Base-by-base conservation (phyloP, 371 early-diverging fungal species). In the Saksenaea vasiformis region DNA sequence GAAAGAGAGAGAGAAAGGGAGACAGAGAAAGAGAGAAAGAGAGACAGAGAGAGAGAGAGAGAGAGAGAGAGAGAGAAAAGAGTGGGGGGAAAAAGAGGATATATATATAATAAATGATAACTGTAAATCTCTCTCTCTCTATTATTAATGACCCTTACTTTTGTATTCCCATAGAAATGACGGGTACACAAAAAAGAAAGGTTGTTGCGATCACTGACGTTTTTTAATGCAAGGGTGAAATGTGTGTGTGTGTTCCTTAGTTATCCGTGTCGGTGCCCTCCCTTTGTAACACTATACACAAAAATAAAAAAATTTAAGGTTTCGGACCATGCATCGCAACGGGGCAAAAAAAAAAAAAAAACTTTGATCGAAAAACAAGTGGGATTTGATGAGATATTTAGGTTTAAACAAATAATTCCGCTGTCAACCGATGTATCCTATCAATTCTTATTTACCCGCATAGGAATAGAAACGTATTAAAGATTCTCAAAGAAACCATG, bases 181-280 rank as follows among this genome's bases (percentile, higher is more conserved):
- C 19, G 19, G 43, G 43, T 13, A 17, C 43, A 41, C 43, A 41
- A 41, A 41, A 31, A 31, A 7, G 7, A 31, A 31, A 2, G 4
- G 5, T 41, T 41, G 14, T 41, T 41, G 43, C 43, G 43, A 41
- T 41, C 43, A 41, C 43, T 41, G 43, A 41, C 43, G 43, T 41
- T 41, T 41, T 41, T 41, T 41, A 41, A 41, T 41, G 43, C 43
- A 41, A 41, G 43, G 43, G 43, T n/a, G 43, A n/a, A 41, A 41
- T 15, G 38, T 13, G 38, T 38, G 15, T 13, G 14, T 41, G 43
- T 41, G 43, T 41, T 41, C 43, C 43, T 17, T 41, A n/a, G 43
- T 31, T 41, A 41, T 41, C 43, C 43, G 43, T 41, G 43, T 17
- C 43, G 43, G 43, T 41, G 19, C 43, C 43, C 43, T 41, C 43